Evolutionary conservation across 2,329 filamentous ascomycete species (phyloP).

Genomic region (Ascochyta koolunga): DNA sequence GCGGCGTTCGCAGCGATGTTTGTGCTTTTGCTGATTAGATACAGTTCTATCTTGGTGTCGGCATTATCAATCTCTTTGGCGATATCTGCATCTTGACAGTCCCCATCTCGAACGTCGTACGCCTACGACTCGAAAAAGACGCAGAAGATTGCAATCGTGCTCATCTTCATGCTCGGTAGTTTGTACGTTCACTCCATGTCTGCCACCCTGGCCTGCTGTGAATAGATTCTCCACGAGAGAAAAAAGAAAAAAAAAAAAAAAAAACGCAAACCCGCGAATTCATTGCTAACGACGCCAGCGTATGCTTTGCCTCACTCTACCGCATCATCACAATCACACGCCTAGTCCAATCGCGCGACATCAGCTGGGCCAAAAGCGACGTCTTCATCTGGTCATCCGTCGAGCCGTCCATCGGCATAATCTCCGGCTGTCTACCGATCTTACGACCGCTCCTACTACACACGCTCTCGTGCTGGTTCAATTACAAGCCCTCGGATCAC

Average conservation of each 20-base stretch:
- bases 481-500: conserved; percentile 15
- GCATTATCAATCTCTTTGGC: conserved; percentile 34
- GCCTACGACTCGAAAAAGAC: conserved; percentile 22
- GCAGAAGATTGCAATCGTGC: conserved; percentile 31
- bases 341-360: conserved; percentile 26
- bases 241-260: no score
- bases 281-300: conserved; percentile 12
- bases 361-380: conserved; percentile 36
- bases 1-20: not conserved
- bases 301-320: conserved; percentile 36
- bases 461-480: conserved; percentile 17
- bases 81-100: conserved; percentile 26
- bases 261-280: not conserved
- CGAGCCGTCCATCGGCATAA: conserved; percentile 36
- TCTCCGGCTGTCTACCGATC: conserved; percentile 33
- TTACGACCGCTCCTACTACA: conserved; percentile 28
- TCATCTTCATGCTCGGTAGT: conserved; percentile 34
- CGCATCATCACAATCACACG: conserved; percentile 32
- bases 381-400: conserved; percentile 38
- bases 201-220: not conserved
- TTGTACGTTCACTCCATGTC: conserved; percentile 23
- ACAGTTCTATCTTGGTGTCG: conserved; percentile 33
- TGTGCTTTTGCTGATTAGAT: not conserved
- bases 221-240: no score
- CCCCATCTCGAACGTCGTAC: conserved; percentile 18